Evolutionary conservation across 2,329 filamentous ascomycete genomes (phyloP).

Genomic region (Sporothrix globosa): DNA sequence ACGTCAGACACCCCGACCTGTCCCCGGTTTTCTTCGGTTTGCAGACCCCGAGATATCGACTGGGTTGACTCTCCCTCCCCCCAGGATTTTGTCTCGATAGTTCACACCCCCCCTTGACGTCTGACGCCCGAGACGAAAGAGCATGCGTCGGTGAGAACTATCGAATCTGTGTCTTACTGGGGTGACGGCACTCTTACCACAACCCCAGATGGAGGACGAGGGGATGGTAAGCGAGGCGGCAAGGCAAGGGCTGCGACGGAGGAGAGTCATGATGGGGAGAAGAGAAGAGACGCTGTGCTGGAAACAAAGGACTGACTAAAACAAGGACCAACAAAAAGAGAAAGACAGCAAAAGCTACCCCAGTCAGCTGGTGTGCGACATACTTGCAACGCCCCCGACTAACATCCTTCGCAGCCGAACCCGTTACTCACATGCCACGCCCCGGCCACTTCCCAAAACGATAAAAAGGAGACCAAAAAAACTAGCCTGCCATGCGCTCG

Average conservation of each 20-base stretch:
- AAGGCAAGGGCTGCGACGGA: neutral
- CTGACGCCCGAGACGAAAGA: neutral
- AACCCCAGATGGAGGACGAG: slow-evolving; percentile 9
- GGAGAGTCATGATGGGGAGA: neutral
- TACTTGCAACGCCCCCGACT: slow-evolving; percentile 2
- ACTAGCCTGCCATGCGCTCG: slow-evolving; percentile 20
- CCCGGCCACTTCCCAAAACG: neutral
- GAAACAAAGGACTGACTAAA: neutral
- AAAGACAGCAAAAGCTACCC: neutral
- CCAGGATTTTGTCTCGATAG: neutral
- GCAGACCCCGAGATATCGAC: slow-evolving; percentile 28
- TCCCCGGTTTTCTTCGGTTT: slow-evolving; percentile 16
- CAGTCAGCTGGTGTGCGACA: neutral
- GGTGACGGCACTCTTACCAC: neutral
- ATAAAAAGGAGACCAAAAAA: slow-evolving; percentile 1
- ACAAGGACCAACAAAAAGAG: neutral
- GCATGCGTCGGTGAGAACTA: neutral
- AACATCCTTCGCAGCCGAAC: neutral
- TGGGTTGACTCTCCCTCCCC: neutral
- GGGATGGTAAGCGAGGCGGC: neutral
- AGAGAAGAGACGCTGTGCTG: neutral
- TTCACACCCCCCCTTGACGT: neutral
- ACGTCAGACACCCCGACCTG: slow-evolving; percentile 21
- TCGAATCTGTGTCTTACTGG: neutral
- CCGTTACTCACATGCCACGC: slow-evolving; percentile 21